Evolutionary conservation across 257 asterid genomes (phyloP).

Genomic region (Solanum rostratum): DNA sequence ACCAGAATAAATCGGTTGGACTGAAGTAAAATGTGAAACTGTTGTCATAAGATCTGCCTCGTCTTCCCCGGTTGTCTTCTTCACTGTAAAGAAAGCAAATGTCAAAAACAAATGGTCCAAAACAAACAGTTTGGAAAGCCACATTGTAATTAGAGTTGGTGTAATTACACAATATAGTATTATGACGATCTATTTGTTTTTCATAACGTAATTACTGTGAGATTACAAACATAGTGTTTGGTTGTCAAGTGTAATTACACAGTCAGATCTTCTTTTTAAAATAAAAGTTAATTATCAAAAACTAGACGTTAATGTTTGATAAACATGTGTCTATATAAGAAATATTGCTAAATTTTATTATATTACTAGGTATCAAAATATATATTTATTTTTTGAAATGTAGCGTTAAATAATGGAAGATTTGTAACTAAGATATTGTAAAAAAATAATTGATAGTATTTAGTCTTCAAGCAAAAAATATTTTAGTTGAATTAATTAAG

Average conservation of each 20-base stretch:
- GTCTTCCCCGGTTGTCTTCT: slow-evolving; percentile 75
- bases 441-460: not conserved
- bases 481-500: not conserved
- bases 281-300: not conserved
- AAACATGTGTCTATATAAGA: not conserved
- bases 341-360: not conserved
- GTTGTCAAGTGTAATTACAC: not conserved
- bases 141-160: not conserved
- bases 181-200: not conserved
- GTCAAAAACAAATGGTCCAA: not conserved
- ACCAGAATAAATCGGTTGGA: slow-evolving; percentile 86
- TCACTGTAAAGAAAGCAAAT: slow-evolving; percentile 38
- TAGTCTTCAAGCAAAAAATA: not conserved
- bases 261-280: not conserved
- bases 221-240: not conserved
- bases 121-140: not conserved
- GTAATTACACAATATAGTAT: not conserved
- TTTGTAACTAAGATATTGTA: not conserved
- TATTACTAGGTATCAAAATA: not conserved
- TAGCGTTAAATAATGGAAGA: not conserved
- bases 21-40: slow-evolving; percentile 52
- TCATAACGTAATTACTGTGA: not conserved
- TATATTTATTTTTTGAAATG: not conserved
- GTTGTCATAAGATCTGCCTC: slow-evolving; percentile 59
- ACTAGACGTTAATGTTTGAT: not conserved